phyloP scores from a whole-genome alignment of 257 asterid genomes.

The Schizonepeta tenuifolia region DNA sequence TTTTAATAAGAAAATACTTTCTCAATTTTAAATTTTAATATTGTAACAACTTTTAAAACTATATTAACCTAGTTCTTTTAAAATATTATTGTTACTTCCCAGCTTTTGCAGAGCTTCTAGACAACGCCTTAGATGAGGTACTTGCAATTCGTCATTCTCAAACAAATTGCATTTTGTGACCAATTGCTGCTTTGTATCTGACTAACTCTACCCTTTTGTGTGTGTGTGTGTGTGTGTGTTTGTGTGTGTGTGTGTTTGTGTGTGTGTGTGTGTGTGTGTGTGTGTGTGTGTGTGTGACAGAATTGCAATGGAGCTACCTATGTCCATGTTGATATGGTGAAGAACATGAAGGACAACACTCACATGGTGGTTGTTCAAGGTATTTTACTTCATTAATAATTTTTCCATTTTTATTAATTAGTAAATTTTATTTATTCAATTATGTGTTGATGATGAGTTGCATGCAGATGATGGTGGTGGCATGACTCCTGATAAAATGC shows the following conservation, averaged over 20 bases:
- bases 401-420: not conserved
- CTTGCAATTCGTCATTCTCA: not conserved
- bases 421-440: not conserved
- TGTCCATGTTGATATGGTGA: constrained; percentile 61
- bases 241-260: too few species aligned
- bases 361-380: constrained; percentile 78
- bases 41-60: not conserved
- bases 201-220: too few species aligned
- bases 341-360: constrained; percentile 46
- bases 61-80: not conserved
- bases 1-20: not conserved
- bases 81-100: constrained; percentile 22
- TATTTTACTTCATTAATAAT: constrained; percentile 5
- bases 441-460: not conserved
- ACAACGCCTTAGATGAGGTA: constrained; percentile 88
- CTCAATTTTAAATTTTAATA: not conserved
- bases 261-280: too few species aligned
- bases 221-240: too few species aligned
- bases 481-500: constrained; percentile 76
- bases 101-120: constrained; percentile 93
- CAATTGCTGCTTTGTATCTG: not conserved
- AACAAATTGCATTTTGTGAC: not conserved
- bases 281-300: too few species aligned
- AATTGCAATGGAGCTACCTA: constrained; percentile 68
- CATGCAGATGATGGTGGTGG: constrained; percentile 87